Conservation (phyloP, 805 yeast genomes). For the Wickerhamomyces bovis region DNA sequence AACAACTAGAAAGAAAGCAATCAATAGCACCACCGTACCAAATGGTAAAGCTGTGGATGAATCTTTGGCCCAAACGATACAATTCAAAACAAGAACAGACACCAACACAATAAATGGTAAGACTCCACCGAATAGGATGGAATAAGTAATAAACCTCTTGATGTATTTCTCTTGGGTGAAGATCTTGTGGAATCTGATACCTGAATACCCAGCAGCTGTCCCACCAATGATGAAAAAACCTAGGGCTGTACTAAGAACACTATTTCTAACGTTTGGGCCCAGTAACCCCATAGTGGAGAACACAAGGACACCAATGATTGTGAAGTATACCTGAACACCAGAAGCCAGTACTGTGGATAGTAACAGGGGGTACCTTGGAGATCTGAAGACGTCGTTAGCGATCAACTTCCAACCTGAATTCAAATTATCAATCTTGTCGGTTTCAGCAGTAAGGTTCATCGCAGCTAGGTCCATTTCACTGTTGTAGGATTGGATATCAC, state of each 20-base stretch:
- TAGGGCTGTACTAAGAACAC: constrained; percentile 56
- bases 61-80: constrained; percentile 69
- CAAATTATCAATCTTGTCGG: constrained; percentile 23
- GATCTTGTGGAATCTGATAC: constrained; percentile 55
- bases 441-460: constrained; percentile 20
- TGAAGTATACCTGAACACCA: constrained; percentile 68
- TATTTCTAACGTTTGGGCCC: constrained; percentile 63
- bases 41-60: constrained; percentile 76
- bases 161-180: constrained; percentile 33
- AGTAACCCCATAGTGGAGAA: constrained; percentile 53
- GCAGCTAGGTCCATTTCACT: constrained; percentile 17
- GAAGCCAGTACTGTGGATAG: constrained; percentile 59
- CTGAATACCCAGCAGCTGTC: constrained; percentile 65
- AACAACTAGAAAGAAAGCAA: constrained; percentile 54
- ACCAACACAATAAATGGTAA: constrained; percentile 43
- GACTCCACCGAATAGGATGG: constrained; percentile 43
- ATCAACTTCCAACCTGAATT: constrained; percentile 49
- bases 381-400: constrained; percentile 45
- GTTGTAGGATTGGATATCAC: constrained; percentile 39
- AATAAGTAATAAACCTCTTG: constrained; percentile 11
- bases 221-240: constrained; percentile 64
- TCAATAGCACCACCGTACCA: constrained; percentile 57
- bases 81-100: constrained; percentile 50
- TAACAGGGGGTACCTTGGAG: constrained; percentile 42
- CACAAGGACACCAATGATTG: constrained; percentile 54